These are phyloP conservation scores for Fusarium concolor DNA, from an alignment of 2,329 filamentous ascomycete genomes.

Conservation along the genomic window DNA sequence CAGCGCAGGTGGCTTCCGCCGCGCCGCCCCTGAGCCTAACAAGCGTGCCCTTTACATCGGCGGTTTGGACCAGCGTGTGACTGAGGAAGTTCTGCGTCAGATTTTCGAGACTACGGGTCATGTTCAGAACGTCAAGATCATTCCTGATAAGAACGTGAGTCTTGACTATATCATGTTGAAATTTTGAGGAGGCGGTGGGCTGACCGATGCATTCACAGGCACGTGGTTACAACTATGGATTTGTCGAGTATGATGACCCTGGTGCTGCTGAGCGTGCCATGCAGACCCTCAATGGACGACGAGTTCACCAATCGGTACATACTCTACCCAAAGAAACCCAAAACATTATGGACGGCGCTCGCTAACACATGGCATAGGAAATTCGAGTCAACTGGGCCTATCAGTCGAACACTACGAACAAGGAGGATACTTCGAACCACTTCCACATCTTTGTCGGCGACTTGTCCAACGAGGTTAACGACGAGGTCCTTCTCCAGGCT, in stretches of 20 bases:
- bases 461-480: constrained; percentile 97
- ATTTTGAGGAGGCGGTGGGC: constrained; percentile 9
- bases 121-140: constrained; percentile 99
- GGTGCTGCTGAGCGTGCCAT: constrained; percentile 96
- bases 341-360: constrained; percentile 6
- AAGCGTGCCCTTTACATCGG: constrained; percentile 98
- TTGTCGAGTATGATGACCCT: constrained; percentile 98
- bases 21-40: constrained; percentile 96
- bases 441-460: constrained; percentile 99
- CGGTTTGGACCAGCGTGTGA: constrained; percentile 92
- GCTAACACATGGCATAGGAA: constrained; percentile 70
- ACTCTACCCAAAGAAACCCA: neutral
- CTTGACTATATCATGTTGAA: neutral
- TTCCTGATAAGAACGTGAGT: constrained; percentile 98
- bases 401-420: constrained; percentile 92
- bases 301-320: constrained; percentile 90
- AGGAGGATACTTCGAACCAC: constrained; percentile 97
- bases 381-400: constrained; percentile 99
- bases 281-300: constrained; percentile 93
- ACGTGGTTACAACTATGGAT: constrained; percentile 99
- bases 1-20: constrained; percentile 84
- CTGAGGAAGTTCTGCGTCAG: constrained; percentile 94
- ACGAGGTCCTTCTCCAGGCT: constrained; percentile 91
- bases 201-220: constrained; percentile 65
- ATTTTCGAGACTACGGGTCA: constrained; percentile 99